These are phyloP conservation scores for Sporobolus alterniflorus DNA, from an alignment of 202 grass and related monocot genomes.

Conservation along the genomic window DNA sequence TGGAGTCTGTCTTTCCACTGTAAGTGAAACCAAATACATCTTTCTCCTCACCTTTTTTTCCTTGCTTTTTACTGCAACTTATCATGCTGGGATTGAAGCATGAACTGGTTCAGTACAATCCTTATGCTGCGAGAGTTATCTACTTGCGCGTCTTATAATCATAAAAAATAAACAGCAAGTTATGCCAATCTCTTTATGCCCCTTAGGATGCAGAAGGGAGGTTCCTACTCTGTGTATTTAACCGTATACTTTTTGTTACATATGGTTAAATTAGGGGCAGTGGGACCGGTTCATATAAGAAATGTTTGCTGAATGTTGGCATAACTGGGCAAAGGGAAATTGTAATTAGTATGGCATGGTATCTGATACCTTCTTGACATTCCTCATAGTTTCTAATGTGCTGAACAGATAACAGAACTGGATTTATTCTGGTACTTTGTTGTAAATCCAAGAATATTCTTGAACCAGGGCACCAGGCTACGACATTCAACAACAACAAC, in stretches of 20 bases:
- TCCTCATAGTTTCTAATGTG: background rate
- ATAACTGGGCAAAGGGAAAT: background rate
- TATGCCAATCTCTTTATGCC: background rate
- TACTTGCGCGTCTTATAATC: background rate
- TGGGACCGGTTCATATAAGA: background rate
- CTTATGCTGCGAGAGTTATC: background rate
- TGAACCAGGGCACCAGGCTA: too few species aligned
- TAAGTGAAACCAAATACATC: conserved; percentile 20
- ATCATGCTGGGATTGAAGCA: background rate
- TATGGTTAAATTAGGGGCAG: background rate
- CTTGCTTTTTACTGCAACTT: background rate
- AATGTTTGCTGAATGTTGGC: background rate
- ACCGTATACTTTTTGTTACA: background rate
- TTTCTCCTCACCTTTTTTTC: background rate
- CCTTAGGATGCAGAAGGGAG: background rate
- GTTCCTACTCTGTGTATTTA: background rate
- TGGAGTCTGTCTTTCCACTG: conserved; percentile 54
- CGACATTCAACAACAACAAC: too few species aligned
- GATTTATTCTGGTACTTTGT: background rate
- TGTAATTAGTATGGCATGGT: background rate
- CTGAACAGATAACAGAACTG: background rate
- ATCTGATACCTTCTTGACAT: background rate
- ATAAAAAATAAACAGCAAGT: background rate
- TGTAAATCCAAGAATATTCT: background rate
- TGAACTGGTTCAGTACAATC: background rate